Percentiles rank a stretch among this genome's conserved stretches.
phyloP scores from a whole-genome alignment of 129 eudicot genomes.

The Flaveria linearis region DNA sequence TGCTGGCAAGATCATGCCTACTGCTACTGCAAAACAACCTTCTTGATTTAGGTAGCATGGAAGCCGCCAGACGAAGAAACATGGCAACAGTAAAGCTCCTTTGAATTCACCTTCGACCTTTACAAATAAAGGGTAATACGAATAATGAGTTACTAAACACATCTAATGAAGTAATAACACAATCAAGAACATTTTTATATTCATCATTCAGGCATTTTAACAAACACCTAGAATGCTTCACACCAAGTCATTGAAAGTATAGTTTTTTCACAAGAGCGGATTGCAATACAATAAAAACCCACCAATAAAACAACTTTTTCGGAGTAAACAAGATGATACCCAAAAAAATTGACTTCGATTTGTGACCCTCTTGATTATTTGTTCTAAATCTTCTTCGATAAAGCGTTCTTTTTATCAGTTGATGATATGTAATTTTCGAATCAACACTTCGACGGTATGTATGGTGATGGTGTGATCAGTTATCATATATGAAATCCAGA shows the following conservation, averaged over 20 bases:
- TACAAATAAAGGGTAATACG: background rate
- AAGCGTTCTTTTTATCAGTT: background rate
- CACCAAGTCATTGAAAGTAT: background rate
- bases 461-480: background rate
- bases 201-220: slow-evolving; percentile 38
- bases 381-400: background rate
- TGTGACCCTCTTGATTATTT: background rate
- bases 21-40: slow-evolving; percentile 30
- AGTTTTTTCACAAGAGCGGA: background rate
- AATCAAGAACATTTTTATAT: background rate
- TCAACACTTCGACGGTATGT: slow-evolving; percentile 1
- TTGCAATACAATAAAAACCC: slow-evolving; percentile 1
- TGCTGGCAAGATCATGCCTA: slow-evolving; percentile 46
- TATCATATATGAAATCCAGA: background rate
- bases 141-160: slow-evolving; percentile 5
- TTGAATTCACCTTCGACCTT: slow-evolving; percentile 30
- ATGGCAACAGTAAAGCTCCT: slow-evolving; percentile 24
- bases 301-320: background rate
- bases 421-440: background rate
- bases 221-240: slow-evolving; percentile 42
- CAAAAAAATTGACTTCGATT: background rate
- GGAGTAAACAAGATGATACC: background rate
- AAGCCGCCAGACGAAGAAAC: slow-evolving; percentile 30
- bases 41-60: slow-evolving; percentile 24
- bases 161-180: background rate